A percentile compares a stretch with the other conserved stretches of the same genome.
phyloP scores from a whole-genome alignment of 345 rosid genomes.

The Excoecaria agallocha region DNA sequence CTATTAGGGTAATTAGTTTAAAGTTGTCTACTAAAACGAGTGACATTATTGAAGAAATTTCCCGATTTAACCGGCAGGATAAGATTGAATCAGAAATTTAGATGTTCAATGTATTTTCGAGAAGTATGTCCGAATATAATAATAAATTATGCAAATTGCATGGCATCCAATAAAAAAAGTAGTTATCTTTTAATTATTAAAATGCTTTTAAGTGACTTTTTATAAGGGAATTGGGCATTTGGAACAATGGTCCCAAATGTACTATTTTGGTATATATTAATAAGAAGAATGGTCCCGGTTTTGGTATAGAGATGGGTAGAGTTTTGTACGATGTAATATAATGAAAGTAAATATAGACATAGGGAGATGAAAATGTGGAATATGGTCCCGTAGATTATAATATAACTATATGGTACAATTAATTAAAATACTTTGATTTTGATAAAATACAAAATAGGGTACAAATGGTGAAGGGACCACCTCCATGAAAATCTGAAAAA shows the following conservation, averaged over 20 bases:
- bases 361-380: constrained; percentile 9
- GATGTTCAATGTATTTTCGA: constrained; percentile 17
- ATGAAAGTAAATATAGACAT: constrained; percentile 1
- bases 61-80: constrained; percentile 13
- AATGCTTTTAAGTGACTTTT: background rate
- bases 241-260: constrained; percentile 32
- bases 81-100: constrained; percentile 3
- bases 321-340: constrained; percentile 5
- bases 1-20: background rate
- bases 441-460: too few relatives aligned
- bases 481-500: constrained; percentile 11
- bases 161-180: background rate
- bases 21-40: constrained; percentile 20
- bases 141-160: background rate
- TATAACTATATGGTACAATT: too few relatives aligned
- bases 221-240: background rate
- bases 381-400: constrained; percentile 24
- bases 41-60: background rate
- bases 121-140: constrained; percentile 13
- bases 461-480: constrained; percentile 30
- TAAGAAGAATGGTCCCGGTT: background rate
- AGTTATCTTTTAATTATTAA: background rate
- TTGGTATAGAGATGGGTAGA: background rate
- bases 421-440: too few relatives aligned
- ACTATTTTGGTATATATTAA: background rate